Evolutionary conservation across 805 yeast genomes (phyloP).

Genomic region (Sugiyamaella marilandica): DNA sequence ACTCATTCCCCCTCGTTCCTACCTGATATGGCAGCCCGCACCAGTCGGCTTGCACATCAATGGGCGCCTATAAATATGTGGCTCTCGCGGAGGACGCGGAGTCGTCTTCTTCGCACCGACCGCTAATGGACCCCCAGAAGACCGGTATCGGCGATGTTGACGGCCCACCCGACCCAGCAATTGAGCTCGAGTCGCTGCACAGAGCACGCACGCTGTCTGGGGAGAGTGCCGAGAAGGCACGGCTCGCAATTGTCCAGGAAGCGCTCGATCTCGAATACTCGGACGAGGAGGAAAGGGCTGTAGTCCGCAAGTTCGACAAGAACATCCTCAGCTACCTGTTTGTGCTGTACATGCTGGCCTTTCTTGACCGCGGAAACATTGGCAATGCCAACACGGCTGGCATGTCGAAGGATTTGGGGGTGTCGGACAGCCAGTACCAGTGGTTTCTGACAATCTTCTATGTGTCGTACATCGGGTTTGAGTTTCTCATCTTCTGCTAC

Average conservation of each 20-base stretch:
- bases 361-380: conserved; percentile 49
- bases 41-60: background rate
- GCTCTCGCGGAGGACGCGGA: background rate
- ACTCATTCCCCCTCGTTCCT: background rate
- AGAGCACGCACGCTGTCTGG: background rate
- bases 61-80: background rate
- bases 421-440: conserved; percentile 42
- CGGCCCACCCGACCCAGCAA: background rate
- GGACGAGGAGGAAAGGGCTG: conserved; percentile 20
- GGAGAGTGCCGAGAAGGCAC: background rate
- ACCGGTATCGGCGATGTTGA: background rate
- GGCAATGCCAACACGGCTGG: conserved; percentile 54
- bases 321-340: conserved; percentile 44
- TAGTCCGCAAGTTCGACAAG: conserved; percentile 39
- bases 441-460: conserved; percentile 44
- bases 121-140: background rate
- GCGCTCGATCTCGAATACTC: conserved; percentile 16
- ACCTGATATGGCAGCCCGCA: background rate
- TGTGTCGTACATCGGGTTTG: conserved; percentile 46
- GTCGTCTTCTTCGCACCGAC: background rate
- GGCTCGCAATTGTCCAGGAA: conserved; percentile 2
- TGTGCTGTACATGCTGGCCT: conserved; percentile 44
- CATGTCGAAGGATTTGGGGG: conserved; percentile 39
- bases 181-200: background rate
- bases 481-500: conserved; percentile 44